A percentile compares a stretch with the other conserved stretches of the same genome.
phyloP scores from a whole-genome alignment of 805 yeast genomes.

The Cyberlindnera suaveolens region DNA sequence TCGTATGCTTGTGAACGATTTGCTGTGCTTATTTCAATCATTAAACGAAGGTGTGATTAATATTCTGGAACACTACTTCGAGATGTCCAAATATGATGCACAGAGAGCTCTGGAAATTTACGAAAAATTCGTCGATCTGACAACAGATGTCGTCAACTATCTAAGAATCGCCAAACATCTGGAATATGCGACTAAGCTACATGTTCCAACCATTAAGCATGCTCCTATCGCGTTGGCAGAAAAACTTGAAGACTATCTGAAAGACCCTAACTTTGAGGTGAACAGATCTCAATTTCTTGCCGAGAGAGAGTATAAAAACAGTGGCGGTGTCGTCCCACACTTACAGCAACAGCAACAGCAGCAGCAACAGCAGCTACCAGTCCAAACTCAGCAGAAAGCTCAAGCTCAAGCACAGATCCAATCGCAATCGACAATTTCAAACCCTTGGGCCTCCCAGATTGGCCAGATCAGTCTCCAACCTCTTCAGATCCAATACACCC shows the following conservation, averaged over 20 bases:
- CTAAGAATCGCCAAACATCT: constrained; percentile 84
- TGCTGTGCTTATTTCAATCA: constrained; percentile 79
- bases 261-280: constrained; percentile 77
- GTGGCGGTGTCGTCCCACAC: constrained; percentile 4
- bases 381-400: not conserved
- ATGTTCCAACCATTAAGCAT: constrained; percentile 93
- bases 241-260: constrained; percentile 81
- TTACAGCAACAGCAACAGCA: constrained; percentile 1
- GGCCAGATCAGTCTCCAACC: constrained; percentile 11
- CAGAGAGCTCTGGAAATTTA: constrained; percentile 80
- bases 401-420: constrained; percentile 2
- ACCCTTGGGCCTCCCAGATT: constrained; percentile 16
- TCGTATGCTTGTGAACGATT: constrained; percentile 83
- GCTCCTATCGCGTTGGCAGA: constrained; percentile 92
- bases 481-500: constrained; percentile 12
- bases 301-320: constrained; percentile 44
- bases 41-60: constrained; percentile 95
- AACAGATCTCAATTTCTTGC: constrained; percentile 74
- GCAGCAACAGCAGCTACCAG: constrained; percentile 19
- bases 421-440: constrained; percentile 4
- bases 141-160: constrained; percentile 81
- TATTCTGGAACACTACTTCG: constrained; percentile 89
- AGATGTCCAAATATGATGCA: constrained; percentile 81
- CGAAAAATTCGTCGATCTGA: constrained; percentile 77
- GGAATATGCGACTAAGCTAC: constrained; percentile 80